Evolutionary conservation across 192 early-diverging fungal genomes (phyloP), one percentile per base, ranked within the genome.

Genomic region (Geosiphon pyriformis): DNA sequence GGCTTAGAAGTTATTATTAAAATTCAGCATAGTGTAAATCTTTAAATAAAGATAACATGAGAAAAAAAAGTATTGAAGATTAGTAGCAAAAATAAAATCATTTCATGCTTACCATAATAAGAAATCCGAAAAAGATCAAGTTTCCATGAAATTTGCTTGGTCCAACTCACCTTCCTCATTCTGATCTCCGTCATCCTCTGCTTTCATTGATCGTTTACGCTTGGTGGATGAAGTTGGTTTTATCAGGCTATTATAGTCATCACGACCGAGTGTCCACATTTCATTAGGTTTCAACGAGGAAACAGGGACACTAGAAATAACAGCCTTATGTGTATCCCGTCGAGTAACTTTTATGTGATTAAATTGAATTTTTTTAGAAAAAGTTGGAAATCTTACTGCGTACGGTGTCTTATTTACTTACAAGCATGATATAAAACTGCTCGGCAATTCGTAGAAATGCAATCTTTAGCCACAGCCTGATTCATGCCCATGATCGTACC

Each of bases 401-500:
- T 10, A 25, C 3, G 11, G 6, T 29, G 37, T 18, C 31, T 2
- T 35, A 27, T 42, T 65, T 66, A 29, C 65, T 35, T 71, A 83
- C 82, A 79, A 47, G 87, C 77, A 68, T 83, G 85, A 37, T 78
- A 68, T 4, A 82, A 54, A 17, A 85, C 83, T 29, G 76, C 67
- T 29, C 87, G 76, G 31, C 78, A 83, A 54, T 78, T 82, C n/a
- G 76, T 74, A 27, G 74, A 70, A n/a, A 88, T 48, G 50, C 75
- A 76, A 23, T 80, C 76, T 66, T 83, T 82, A 0, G 86, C 78
- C 2, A 59, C 69, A 0, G 79, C 81, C 33, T 79, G 82, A 65
- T 77, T 84, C 34, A 88, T 61, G 34, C 86, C 84, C 57, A 88
- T 81, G 34, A 88, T 64, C 25, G 80, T 82, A 2, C 71, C 84